Base-by-base conservation (phyloP, 805 yeast genomes). In the Sungouiozyma ichnusensis region DNA sequence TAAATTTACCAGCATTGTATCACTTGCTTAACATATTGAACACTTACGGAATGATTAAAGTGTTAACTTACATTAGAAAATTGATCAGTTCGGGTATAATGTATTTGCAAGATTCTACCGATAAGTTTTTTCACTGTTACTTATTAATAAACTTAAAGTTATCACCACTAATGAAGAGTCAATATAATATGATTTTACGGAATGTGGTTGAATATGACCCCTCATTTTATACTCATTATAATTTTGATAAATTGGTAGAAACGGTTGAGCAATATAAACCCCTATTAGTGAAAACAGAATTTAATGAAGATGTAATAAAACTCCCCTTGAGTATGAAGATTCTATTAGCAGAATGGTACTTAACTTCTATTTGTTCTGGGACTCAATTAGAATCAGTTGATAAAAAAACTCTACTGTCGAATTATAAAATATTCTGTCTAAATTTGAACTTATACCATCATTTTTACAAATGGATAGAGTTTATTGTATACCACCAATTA, bases 11-110 rank as follows among this genome's bases (percentile, higher is more conserved):
- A 48, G 45, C 57, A 13, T 33, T 75, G 14, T 74, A 76, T 48
- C 64, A 68, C 20, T 63, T 73, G 24, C 42, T 77, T 20, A 73
- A 73, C 42, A 57, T 65, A 16, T 48, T 67, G 15, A 53, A 56
- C 4, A 67, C 65, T 11, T 67, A 71, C 15, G 64, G 71, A 13
- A 64, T 69, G 38, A 63, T 72, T n/a, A 74, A 71, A 43, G 60
- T 62, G 1, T 58, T 69, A 1, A 72, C 82, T 1, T 90, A 90
- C 53, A 68, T 88, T 44, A 67, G 97, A 52, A 76, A 79, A 50
- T 65, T 88, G 32, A 87, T 90, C 36, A 85, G 96, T 8, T 79
- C 92, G 1, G 98, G 97, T 3, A 68, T 86, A 1, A 74, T 88
- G 37, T 85, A 83, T 59, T 60, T 77, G 3, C 69, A 74, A 6